Base-by-base conservation (phyloP, 495 filamentous ascomycete species). In the Hypomontagnella monticulosa region DNA sequence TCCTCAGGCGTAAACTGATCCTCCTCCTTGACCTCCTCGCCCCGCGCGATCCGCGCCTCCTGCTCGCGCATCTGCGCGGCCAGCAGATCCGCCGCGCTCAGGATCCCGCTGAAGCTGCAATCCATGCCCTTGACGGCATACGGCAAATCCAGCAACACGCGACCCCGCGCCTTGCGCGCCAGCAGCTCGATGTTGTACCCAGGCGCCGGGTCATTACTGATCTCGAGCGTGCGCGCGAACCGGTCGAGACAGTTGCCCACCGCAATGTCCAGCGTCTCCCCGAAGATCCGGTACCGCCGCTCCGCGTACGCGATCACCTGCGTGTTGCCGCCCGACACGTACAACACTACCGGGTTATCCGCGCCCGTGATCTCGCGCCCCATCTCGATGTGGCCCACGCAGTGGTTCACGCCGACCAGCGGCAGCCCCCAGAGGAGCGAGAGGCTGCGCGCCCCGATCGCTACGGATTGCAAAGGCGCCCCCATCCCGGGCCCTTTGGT, bases 121-220 rank as follows among this genome's bases (percentile, higher is more conserved):
- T 99, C 95, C 95, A 99, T 99, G 37, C 95, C 95, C 72, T 99
- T 99, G 32, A 99, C 95, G 12, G 93, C 87, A 71, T 99, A 99
- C 3, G 95, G 96, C 27, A 99, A 81, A 60, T 98, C 95, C 5
- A 98, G 79, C 33, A 98, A 77, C 48, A 85, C 78, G 46, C 82
- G 83, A 5, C 87, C 48, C 1, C 64, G 57, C 16, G 77, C 91
- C 60, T 85, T 79, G 78, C 97, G 97, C 10, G 95, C 95, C 23
- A 97, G 82, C 79, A 97, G 91, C 81, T 99, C 95, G 71, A 99
- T 97, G 74, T 99, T 99, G 73, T 97, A 97, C 37, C 95, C 95
- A 0, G 95, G 95, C 6, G 93, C 93, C 0, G 95, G 95, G 76
- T 99, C 96, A 71, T 99, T 99, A 68, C 89, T 87, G 71, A 99